Evolutionary conservation across 306 rosid species (phyloP), one percentile per base, ranked within the genome.

Genomic region (Amphicarpaea edgeworthii): DNA sequence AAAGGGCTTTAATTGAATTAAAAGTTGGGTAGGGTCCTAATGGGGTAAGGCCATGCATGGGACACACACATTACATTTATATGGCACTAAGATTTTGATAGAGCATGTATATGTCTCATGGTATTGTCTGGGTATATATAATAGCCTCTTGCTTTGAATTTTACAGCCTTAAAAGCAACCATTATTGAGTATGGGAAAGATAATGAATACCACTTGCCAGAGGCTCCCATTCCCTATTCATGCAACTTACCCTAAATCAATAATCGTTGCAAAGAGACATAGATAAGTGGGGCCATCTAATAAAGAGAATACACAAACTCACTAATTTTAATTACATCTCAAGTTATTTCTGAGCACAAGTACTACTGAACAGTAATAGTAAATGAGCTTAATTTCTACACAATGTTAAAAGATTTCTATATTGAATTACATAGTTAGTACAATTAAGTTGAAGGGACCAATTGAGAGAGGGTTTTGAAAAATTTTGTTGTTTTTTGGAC

Each of bases 151-250:
- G 72, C 76, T 80, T 84, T 68, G 26, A 80, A 77, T 76, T 84
- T 77, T 15, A 21, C n/a, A 14, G 66, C 53, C 23, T 73, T 42
- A 72, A 77, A 72, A 43, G 72, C 42, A 68, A 68, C 47, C 60
- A 73, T 77, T 72, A 81, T 81, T 77, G 85, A 67, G 78, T 61
- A 32, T 68, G 74, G 82, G 40, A 59, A 72, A 67, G 45, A 80
- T 65, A 82, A 77, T 57, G 70, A 72, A 64, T n/a, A n/a, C 57
- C 72, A 26, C 12, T 20, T 77, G 68, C 42, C 78, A 72, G 63
- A 63, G 71, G 49, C 68, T 81, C 66, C 76, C 79, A 65, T 55
- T 70, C 75, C 62, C 64, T 65, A 58, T 72, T 82, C 72, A 66
- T 82, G 70, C 46, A 24, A 70, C 4, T 63, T 34, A 70, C 79